phyloP scores from a whole-genome alignment of 208 protist genomes.

The Porcisia deanei region DNA sequence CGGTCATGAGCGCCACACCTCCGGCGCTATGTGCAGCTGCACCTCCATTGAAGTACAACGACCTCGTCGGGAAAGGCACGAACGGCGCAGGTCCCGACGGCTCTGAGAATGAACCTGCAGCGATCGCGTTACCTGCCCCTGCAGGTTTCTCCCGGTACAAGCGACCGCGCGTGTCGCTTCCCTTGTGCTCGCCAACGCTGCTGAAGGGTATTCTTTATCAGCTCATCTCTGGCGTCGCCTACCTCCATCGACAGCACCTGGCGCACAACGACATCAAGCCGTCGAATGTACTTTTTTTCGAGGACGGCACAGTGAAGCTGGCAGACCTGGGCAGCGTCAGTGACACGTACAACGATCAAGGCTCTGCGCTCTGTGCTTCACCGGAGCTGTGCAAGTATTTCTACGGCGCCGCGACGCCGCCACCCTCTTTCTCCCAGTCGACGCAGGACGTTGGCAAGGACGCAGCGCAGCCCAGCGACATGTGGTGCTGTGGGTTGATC shows the following conservation, averaged over 20 bases:
- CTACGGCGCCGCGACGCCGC: conserved; percentile 39
- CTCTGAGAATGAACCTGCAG: not conserved
- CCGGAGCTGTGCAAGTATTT: conserved; percentile 86
- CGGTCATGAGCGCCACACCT: conserved; percentile 29
- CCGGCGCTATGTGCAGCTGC: not conserved
- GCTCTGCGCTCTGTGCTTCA: conserved; percentile 85
- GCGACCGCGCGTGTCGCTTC: conserved; percentile 15
- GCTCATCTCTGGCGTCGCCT: conserved; percentile 62
- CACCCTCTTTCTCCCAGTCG: conserved; percentile 21
- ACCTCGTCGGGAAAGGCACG: not conserved
- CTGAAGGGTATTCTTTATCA: conserved; percentile 80
- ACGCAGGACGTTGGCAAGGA: conserved; percentile 20
- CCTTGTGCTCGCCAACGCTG: conserved; percentile 57
- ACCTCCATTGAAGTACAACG: not conserved
- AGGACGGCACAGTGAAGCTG: conserved; percentile 75
- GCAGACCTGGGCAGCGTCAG: conserved; percentile 70
- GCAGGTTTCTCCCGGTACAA: not conserved
- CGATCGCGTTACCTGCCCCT: not conserved
- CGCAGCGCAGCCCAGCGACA: conserved; percentile 51
- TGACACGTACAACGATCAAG: conserved; percentile 62
- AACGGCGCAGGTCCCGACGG: not conserved
- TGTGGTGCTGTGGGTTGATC: conserved; percentile 82
- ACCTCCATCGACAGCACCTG: conserved; percentile 76
- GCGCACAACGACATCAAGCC: conserved; percentile 90
- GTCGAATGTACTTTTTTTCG: conserved; percentile 81